Evolutionary conservation across 148 eudicot species (phyloP), one percentile per base, ranked within the genome.

Genomic region (Dianthus caryophyllus): DNA sequence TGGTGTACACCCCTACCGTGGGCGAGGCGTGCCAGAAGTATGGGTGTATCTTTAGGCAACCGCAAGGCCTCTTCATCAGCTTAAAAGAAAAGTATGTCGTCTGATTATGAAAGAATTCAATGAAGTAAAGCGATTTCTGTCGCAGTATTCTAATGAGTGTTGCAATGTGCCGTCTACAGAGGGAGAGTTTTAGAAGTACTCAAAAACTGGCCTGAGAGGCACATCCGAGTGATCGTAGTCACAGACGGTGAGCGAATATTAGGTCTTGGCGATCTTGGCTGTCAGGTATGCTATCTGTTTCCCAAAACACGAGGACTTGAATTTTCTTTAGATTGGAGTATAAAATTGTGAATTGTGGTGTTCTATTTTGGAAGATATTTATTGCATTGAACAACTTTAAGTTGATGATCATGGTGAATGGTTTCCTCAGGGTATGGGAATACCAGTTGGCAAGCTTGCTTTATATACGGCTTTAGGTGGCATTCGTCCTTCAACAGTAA

Each of bases 191-290:
- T 88, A 31, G 99, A 94, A 79, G 96, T 90, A 50, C 73, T 94
- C 75, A 90, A 73, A 76, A 94, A 94, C 76, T 94, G 99, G 99
- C 99, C 99, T 60, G 87, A 94, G 80, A 83, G 88, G 74, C 73
- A 82, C 53, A 88, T 94, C 73, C 96, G 90, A 80, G 99, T 94
- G 25, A 94, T 94, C 61, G 97, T 90, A 63, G 97, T 94, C 29
- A 94, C 99, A n/a, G 99, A 94, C 26, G 99, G 99, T 50, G 99
- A 94, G 73, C 80, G 99, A 51, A 94, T 94, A 55, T 83, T 94
- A 77, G 99, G 99, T 12, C 99, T 94, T 43, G 99, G 99, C 38
- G 99, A 94, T 76, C 99, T 94, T 56, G 99, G 99, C n/a, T 94
- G 93, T 77, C 99, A 94, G 92, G 97, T 88, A 73, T 76, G 65